phyloP scores from a whole-genome alignment of 2,329 filamentous ascomycete species.

The Coniochaeta ligniaria region DNA sequence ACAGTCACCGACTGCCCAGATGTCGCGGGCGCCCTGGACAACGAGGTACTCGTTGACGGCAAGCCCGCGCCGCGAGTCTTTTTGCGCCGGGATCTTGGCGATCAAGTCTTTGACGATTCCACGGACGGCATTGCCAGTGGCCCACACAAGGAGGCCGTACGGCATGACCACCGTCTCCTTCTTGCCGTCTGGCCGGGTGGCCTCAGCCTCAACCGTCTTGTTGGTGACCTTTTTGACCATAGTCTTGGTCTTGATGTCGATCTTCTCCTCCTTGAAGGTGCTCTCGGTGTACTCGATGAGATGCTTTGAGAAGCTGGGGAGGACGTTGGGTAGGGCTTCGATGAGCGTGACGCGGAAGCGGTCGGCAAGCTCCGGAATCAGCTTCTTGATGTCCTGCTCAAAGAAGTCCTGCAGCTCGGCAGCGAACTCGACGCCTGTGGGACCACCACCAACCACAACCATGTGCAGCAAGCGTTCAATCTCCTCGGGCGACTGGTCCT shows the following conservation, averaged over 20 bases:
- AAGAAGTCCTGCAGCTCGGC: conserved; percentile 99
- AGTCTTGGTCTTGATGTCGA: conserved; percentile 95
- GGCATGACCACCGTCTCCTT: conserved; percentile 78
- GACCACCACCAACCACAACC: conserved; percentile 90
- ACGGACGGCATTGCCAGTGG: conserved; percentile 91
- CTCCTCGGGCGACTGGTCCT: conserved; percentile 84
- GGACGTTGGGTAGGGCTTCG: conserved; percentile 90
- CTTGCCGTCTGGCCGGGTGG: conserved; percentile 71
- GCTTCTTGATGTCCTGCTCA: conserved; percentile 95
- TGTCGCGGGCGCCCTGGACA: conserved; percentile 91
- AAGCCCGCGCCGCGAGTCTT: conserved; percentile 88
- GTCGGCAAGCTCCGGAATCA: conserved; percentile 89
- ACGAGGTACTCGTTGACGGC: conserved; percentile 98
- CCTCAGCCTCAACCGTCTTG: conserved; percentile 86
- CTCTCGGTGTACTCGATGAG: conserved; percentile 99
- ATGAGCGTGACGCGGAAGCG: conserved; percentile 97
- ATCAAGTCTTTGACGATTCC: conserved; percentile 88
- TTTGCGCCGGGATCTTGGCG: conserved; percentile 85
- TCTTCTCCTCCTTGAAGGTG: conserved; percentile 98
- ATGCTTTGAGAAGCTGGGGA: conserved; percentile 98
- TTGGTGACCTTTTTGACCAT: conserved; percentile 98
- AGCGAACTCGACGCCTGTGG: conserved; percentile 96
- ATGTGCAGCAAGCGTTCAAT: conserved; percentile 93
- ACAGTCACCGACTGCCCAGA: conserved; percentile 98
- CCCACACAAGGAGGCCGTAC: conserved; percentile 96